Conservation (phyloP, 441 rosid species). For the Flueggea neowawraea region DNA sequence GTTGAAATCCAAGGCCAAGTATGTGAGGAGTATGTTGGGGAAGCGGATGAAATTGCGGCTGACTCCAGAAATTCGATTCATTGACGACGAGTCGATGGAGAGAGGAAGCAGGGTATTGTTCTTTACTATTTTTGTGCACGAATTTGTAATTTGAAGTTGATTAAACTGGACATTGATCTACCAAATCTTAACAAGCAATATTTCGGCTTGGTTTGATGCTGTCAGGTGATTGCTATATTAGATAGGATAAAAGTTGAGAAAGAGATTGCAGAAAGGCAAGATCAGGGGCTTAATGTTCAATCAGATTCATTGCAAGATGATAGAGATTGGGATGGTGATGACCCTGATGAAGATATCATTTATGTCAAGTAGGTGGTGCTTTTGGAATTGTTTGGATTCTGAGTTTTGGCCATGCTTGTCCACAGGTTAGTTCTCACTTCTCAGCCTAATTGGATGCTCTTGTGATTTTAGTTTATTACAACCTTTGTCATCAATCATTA, state of each 20-base stretch:
- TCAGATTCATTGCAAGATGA: conserved; percentile 39
- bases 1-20: conserved; percentile 72
- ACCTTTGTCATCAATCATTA: too few relatives aligned
- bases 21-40: conserved; percentile 74
- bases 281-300: conserved; percentile 27
- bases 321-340: conserved; percentile 53
- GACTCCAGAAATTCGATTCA: conserved; percentile 84
- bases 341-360: conserved; percentile 72
- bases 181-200: too few relatives aligned
- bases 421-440: too few relatives aligned
- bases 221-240: conserved; percentile 83
- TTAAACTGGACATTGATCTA: too few relatives aligned
- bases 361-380: conserved; percentile 46
- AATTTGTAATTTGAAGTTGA: too few relatives aligned
- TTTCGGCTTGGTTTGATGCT: conserved; percentile 1
- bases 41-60: conserved; percentile 85
- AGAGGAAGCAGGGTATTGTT: conserved; percentile 83
- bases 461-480: too few relatives aligned
- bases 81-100: conserved; percentile 82
- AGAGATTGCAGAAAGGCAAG: conserved; percentile 21
- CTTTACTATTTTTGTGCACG: neutral
- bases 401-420: too few relatives aligned
- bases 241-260: conserved; percentile 75
- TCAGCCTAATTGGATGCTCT: too few relatives aligned
- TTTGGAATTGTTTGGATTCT: too few relatives aligned